Evolutionary conservation across 345 rosid species (phyloP).

Genomic region (Acer saccharum): DNA sequence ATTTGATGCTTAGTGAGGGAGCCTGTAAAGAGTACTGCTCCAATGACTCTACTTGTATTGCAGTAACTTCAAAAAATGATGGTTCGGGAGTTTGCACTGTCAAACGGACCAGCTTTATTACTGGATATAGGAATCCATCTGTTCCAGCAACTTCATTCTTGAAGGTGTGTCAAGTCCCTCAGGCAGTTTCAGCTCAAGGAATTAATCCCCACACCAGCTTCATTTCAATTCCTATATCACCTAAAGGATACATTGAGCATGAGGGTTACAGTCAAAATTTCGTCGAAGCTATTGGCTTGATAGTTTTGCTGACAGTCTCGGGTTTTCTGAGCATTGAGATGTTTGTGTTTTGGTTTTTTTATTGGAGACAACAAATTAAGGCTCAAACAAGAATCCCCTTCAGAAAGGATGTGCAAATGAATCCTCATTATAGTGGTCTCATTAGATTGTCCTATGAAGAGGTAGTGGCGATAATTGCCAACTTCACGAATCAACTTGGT

Average conservation of each 20-base stretch:
- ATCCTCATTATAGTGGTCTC: conserved; percentile 23
- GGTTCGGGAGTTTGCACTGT: conserved; percentile 40
- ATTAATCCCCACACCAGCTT: conserved; percentile 16
- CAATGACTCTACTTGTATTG: conserved; percentile 33
- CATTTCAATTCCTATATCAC: conserved; percentile 19
- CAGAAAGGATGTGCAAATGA: conserved; percentile 33
- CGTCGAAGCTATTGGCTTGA: conserved; percentile 26
- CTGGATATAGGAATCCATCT: conserved; percentile 36
- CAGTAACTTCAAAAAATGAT: conserved; percentile 40
- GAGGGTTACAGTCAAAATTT: conserved; percentile 19
- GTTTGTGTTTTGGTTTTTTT: conserved; percentile 27
- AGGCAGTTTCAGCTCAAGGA: conserved; percentile 36
- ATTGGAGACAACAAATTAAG: conserved; percentile 21
- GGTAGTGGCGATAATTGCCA: conserved; percentile 27
- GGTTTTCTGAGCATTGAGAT: conserved; percentile 28
- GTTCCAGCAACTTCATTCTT: conserved; percentile 32
- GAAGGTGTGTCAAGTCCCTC: conserved; percentile 42
- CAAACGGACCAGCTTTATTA: conserved; percentile 33
- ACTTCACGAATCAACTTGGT: conserved; percentile 28
- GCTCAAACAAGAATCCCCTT: conserved; percentile 30
- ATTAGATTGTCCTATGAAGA: conserved; percentile 35
- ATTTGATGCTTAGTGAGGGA: conserved; percentile 37
- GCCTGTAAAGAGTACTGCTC: conserved; percentile 41
- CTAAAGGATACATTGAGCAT: conserved; percentile 18
- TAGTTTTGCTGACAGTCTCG: conserved; percentile 28